Conservation (phyloP, 1,139 yeast genomes). For the Candida dubliniensis region DNA sequence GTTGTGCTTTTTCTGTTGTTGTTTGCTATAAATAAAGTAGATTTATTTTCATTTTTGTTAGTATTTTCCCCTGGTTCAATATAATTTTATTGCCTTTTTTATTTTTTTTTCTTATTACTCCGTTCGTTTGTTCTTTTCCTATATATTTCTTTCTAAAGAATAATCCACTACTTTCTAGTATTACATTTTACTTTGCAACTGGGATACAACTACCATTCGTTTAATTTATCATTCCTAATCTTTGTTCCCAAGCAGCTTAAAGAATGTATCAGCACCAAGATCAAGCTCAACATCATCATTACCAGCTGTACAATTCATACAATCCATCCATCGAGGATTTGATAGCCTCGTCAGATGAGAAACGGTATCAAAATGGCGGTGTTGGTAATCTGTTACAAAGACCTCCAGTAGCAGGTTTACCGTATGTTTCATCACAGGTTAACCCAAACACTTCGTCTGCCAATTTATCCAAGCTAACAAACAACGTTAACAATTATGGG, state of each 20-base stretch:
- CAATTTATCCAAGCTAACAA: conserved; percentile 22
- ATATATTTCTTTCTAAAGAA: too few species aligned
- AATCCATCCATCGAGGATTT: conserved; percentile 12
- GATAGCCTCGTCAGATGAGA: conserved; percentile 2
- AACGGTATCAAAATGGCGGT: too few species aligned
- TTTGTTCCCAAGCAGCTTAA: background rate
- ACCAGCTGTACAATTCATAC: background rate
- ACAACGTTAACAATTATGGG: conserved; percentile 2
- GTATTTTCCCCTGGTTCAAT: too few species aligned
- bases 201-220: background rate
- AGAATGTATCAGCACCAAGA: background rate
- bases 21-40: too few species aligned
- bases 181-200: too few species aligned
- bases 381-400: conserved; percentile 1
- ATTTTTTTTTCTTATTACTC: too few species aligned
- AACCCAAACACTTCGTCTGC: conserved; percentile 34
- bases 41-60: too few species aligned
- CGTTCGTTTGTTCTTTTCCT: too few species aligned
- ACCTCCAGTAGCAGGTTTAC: background rate
- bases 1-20: too few species aligned
- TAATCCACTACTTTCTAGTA: too few species aligned
- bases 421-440: conserved; percentile 16
- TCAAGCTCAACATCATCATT: background rate
- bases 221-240: background rate
- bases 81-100: too few species aligned